Evolutionary conservation across 305 asterid genomes (phyloP).

Genomic region (Rubia balearica): DNA sequence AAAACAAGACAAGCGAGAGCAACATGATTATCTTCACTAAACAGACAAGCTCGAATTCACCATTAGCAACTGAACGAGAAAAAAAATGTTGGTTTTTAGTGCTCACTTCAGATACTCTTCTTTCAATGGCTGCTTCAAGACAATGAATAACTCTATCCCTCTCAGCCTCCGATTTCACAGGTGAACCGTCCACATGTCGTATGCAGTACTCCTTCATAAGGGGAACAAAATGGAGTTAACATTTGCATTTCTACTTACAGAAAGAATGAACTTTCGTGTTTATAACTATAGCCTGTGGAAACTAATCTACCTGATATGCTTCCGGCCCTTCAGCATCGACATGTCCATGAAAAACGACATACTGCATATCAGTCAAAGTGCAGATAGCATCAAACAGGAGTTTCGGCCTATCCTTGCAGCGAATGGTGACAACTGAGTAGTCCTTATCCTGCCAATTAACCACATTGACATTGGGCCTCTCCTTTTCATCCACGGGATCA

Average conservation of each 20-base stretch:
- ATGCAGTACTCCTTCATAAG: slow-evolving; percentile 67
- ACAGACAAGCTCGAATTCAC: background rate
- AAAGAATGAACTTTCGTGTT: background rate
- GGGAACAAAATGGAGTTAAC: slow-evolving; percentile 16
- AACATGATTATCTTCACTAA: background rate
- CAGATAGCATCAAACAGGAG: slow-evolving; percentile 80
- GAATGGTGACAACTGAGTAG: slow-evolving; percentile 74
- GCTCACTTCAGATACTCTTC: slow-evolving; percentile 82
- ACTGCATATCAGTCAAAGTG: slow-evolving; percentile 91
- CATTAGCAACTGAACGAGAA: background rate
- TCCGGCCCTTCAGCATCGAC: slow-evolving; percentile 73
- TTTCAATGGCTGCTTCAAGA: slow-evolving; percentile 87
- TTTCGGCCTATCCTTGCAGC: slow-evolving; percentile 86
- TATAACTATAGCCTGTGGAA: background rate
- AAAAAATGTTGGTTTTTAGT: background rate
- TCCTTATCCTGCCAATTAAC: slow-evolving; percentile 86
- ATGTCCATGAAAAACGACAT: slow-evolving; percentile 87
- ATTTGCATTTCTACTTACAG: slow-evolving; percentile 9
- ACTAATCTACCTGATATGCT: slow-evolving; percentile 66
- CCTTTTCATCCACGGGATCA: slow-evolving; percentile 36
- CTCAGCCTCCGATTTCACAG: slow-evolving; percentile 95
- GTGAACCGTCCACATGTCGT: slow-evolving; percentile 83
- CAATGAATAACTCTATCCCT: slow-evolving; percentile 81
- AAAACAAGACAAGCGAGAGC: too few relatives aligned
- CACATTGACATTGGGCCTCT: slow-evolving; percentile 71